Base-by-base conservation (phyloP, 441 rosid species). In the Pelargonium cotyledonis region DNA sequence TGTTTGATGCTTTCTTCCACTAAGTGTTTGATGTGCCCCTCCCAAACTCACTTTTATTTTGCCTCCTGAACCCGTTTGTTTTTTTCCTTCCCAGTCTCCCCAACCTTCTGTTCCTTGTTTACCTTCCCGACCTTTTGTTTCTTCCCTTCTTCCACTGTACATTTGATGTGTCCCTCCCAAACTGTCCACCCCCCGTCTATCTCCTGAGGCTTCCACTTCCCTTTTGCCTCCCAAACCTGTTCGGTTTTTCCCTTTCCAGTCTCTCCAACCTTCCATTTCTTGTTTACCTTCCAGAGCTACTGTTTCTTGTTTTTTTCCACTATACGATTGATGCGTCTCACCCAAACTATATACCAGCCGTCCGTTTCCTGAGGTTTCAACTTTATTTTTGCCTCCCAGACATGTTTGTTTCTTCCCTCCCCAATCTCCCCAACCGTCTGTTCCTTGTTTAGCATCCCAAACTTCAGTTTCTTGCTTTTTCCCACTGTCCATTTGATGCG, bases 401-500 rank as follows among this genome's bases (percentile, higher is more conserved):
- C 21, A 11, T 5, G 8, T 41, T 41, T 40, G 53, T 29, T 31
- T 62, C 66, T 38, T 68, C 35, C 38, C 44, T 7, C 7, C 70
- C 18, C 40, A 41, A 70, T 23, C 66, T 15, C 61, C 73, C 46
- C 68, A 63, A 35, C 66, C 66, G 31, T 63, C 40, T 26, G 38
- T 31, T 31, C 38, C 38, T 31, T 2, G 38, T 31, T 4, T 31
- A 31, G 3, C 0, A 1, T 31, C 38, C 38, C 38, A 4, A 31
- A 4, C 66, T 44, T 63, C 40, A 12, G 21, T 41, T 6, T 6
- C 47, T 11, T 38, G 70, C 10, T 31, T 18, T 16, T 31, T 12
- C 41, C 4, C 4, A 31, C 38, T 31, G 38, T 31, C 1, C 38
- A 2, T 31, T 31, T 31, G 38, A 31, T 31, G 38, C 38, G 5